Evolutionary conservation across 1,284 basidiomycete genomes (phyloP).

Genomic region (Ceratorhiza oryzae-sativae): DNA sequence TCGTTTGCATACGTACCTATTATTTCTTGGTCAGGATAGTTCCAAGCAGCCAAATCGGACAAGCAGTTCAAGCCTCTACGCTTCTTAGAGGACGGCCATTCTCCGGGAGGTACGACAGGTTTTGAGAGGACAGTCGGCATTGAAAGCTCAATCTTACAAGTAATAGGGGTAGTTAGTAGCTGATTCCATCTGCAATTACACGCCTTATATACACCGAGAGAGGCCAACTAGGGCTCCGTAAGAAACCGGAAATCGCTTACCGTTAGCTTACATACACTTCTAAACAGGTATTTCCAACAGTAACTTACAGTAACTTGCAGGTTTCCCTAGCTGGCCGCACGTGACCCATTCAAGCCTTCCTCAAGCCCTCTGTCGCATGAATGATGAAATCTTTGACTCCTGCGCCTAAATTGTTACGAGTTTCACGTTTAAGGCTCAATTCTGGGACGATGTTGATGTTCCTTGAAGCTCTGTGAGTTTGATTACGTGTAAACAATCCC

Average conservation of each 20-base stretch:
- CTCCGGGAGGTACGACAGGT: too few relatives aligned
- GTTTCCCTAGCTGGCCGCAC: not conserved
- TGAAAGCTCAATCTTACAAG: too few relatives aligned
- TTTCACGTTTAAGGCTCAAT: not conserved
- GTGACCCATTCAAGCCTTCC: not conserved
- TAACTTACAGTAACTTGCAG: constrained; percentile 29
- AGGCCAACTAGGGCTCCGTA: constrained; percentile 35
- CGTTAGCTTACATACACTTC: constrained; percentile 30
- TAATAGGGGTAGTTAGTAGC: too few relatives aligned
- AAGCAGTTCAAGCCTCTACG: too few relatives aligned
- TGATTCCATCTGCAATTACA: too few relatives aligned
- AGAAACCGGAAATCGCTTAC: constrained; percentile 26
- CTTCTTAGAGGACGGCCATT: too few relatives aligned
- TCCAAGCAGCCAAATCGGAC: too few relatives aligned
- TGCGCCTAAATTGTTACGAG: not conserved
- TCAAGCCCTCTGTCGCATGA: not conserved
- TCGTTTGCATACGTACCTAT: too few relatives aligned
- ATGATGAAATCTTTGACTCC: not conserved
- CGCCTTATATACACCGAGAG: too few relatives aligned
- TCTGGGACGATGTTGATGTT: not conserved
- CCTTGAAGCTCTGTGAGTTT: not conserved
- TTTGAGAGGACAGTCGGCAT: too few relatives aligned
- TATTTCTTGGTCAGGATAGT: too few relatives aligned
- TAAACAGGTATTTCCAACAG: constrained; percentile 13
- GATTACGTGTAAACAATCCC: not conserved